phyloP scores from a whole-genome alignment of 2,329 filamentous ascomycete species.

The Diaporthe australafricana region DNA sequence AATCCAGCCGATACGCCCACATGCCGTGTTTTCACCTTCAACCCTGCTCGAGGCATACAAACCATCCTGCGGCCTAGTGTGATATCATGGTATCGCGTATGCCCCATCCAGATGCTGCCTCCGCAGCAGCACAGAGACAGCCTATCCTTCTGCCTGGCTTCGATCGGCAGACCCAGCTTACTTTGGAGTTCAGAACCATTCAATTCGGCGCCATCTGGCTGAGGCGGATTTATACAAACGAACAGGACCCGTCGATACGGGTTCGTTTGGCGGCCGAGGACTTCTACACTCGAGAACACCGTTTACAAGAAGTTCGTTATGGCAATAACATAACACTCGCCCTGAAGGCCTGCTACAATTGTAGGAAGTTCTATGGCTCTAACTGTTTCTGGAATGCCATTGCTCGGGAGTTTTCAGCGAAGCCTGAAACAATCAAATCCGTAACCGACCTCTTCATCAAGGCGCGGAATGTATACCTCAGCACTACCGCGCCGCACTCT shows the following conservation, averaged over 20 bases:
- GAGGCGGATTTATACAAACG: conserved; percentile 13
- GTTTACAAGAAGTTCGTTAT: conserved; percentile 16
- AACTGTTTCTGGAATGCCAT: conserved; percentile 10
- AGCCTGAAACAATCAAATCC: not conserved
- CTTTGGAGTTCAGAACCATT: not conserved
- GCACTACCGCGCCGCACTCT: not conserved
- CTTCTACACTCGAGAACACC: not conserved
- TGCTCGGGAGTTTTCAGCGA: not conserved
- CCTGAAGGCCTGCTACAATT: conserved; percentile 11
- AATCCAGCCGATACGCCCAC: too few relatives aligned
- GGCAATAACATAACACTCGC: conserved; percentile 35
- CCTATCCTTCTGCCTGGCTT: conserved; percentile 30
- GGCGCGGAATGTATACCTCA: not conserved
- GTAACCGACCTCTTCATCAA: not conserved
- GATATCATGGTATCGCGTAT: not conserved
- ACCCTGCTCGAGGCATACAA: not conserved
- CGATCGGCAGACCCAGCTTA: conserved; percentile 2
- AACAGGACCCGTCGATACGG: not conserved
- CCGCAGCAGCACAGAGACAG: not conserved
- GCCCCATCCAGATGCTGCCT: not conserved
- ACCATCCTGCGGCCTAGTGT: not conserved
- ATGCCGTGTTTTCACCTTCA: not conserved
- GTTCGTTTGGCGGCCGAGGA: not conserved
- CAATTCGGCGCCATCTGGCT: conserved; percentile 17
- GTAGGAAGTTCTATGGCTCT: not conserved